Evolutionary conservation across 106 monocot genomes (phyloP).

Genomic region (Dendrobium officinale): DNA sequence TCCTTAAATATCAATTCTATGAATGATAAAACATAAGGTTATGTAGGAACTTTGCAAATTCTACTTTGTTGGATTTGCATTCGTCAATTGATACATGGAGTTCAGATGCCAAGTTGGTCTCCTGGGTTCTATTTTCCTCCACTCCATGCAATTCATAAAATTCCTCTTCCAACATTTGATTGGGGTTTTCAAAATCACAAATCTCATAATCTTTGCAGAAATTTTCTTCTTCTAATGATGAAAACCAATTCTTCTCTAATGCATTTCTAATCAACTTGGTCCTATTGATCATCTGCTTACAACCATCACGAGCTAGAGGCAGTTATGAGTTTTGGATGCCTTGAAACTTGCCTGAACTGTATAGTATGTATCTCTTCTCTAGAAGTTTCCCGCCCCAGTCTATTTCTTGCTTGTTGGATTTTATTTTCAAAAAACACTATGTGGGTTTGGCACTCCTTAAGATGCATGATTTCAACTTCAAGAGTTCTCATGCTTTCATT

Average conservation of each 20-base stretch:
- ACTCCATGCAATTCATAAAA: conserved; percentile 15
- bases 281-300: not conserved
- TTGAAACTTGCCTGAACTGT: not conserved
- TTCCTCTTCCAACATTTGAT: conserved; percentile 13
- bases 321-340: conserved; percentile 18
- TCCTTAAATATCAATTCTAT: conserved; percentile 46
- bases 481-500: conserved; percentile 19
- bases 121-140: conserved; percentile 18
- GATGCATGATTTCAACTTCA: conserved; percentile 23
- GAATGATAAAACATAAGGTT: conserved; percentile 34
- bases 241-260: conserved; percentile 11
- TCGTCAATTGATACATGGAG: conserved; percentile 16
- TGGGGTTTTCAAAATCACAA: conserved; percentile 12
- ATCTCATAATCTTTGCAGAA: conserved; percentile 21
- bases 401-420: conserved; percentile 15
- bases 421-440: conserved; percentile 13
- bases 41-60: conserved; percentile 25
- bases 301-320: conserved; percentile 8
- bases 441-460: conserved; percentile 20
- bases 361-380: conserved; percentile 6
- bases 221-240: conserved; percentile 17
- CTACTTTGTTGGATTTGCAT: conserved; percentile 21
- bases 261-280: conserved; percentile 18
- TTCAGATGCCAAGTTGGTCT: conserved; percentile 13
- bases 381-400: conserved; percentile 8